Evolutionary conservation across 192 early-diverging fungal genomes (phyloP).

Genomic region (Polychytrium aggregatum): DNA sequence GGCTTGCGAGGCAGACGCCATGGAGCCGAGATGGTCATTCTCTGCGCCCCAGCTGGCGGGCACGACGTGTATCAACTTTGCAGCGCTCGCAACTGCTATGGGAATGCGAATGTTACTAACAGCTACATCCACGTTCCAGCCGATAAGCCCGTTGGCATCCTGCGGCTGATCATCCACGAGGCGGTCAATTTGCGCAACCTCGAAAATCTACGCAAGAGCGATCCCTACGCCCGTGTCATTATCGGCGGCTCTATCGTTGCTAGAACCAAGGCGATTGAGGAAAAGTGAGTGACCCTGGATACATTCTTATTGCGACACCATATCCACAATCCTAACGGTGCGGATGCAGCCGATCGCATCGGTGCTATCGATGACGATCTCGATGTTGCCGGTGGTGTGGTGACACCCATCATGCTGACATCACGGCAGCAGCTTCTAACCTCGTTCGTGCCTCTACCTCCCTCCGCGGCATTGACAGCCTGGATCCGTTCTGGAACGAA

Average conservation of each 20-base stretch:
- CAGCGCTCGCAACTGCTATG: no score
- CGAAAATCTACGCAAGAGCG: constrained; percentile 78
- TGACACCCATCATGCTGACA: background rate
- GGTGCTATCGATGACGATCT: no score
- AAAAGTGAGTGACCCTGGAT: constrained; percentile 30
- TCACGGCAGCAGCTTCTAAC: background rate
- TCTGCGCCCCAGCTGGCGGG: no score
- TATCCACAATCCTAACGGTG: no score
- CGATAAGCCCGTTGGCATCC: constrained; percentile 74
- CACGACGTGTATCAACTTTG: no score
- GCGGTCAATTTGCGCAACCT: constrained; percentile 75
- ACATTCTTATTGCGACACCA: no score
- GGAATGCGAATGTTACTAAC: no score
- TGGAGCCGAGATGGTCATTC: no score
- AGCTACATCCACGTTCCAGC: constrained; percentile 55
- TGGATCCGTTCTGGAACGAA: constrained; percentile 81
- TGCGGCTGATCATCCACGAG: constrained; percentile 65
- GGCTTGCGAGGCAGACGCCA: no score
- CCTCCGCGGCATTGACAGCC: constrained; percentile 17
- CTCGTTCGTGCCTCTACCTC: background rate
- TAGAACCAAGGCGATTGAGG: constrained; percentile 53
- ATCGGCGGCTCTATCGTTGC: constrained; percentile 60
- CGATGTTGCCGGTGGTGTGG: background rate
- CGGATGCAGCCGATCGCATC: background rate
- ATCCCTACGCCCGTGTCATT: constrained; percentile 73